Percentiles rank a stretch among this genome's conserved stretches.
Conservation (phyloP, 1,139 yeast genomes). For the Geotrichum klebahnii region DNA sequence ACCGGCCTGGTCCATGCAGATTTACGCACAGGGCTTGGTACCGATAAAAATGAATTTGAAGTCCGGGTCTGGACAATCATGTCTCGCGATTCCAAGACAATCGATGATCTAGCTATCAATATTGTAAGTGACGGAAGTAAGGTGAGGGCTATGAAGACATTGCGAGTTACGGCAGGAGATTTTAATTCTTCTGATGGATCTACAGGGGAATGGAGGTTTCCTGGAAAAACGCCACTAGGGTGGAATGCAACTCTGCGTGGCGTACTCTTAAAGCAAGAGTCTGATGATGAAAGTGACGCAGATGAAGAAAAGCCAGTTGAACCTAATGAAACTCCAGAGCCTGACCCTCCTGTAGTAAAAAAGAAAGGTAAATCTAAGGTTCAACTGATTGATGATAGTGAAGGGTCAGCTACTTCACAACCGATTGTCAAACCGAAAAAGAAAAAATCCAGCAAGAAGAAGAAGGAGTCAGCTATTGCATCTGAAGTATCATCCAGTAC, state of each 20-base stretch:
- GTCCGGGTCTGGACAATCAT: constrained; percentile 55
- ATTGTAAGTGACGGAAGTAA: constrained; percentile 42
- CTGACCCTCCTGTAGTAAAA: not conserved
- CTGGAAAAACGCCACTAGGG: constrained; percentile 58
- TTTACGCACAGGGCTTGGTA: constrained; percentile 59
- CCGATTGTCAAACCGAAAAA: constrained; percentile 12
- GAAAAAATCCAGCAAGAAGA: constrained; percentile 17
- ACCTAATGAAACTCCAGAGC: not conserved
- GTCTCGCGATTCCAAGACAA: constrained; percentile 48
- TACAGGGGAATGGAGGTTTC: constrained; percentile 69
- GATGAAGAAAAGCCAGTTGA: constrained; percentile 10
- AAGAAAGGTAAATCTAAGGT: constrained; percentile 11
- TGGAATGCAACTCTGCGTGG: constrained; percentile 69
- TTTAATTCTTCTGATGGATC: constrained; percentile 53
- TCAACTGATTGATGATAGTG: constrained; percentile 5
- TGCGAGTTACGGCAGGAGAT: constrained; percentile 70
- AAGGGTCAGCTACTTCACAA: not conserved
- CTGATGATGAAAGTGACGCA: constrained; percentile 9
- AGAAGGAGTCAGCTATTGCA: not conserved
- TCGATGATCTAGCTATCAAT: constrained; percentile 56
- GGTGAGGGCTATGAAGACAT: constrained; percentile 43
- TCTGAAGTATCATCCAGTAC: constrained; percentile 9
- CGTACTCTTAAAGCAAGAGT: constrained; percentile 32
- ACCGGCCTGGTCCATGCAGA: constrained; percentile 60
- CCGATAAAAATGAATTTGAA: constrained; percentile 67